Evolutionary conservation across 345 rosid species (phyloP), one percentile per base, ranked within the genome.

Genomic region (Gossypium raimondii): DNA sequence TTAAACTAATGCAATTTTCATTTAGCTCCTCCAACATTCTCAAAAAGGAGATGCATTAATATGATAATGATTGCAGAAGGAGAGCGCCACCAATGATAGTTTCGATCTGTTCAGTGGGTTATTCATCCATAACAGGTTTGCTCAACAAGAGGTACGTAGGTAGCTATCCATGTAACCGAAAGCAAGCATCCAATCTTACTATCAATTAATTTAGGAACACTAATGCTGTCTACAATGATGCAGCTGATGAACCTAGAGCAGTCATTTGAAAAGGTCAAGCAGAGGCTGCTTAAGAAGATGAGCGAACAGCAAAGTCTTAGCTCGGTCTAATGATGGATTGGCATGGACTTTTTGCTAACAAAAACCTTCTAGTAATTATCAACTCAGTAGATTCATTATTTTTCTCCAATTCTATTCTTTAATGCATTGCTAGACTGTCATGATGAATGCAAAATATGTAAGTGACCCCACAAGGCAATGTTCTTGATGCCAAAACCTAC

Each of bases 51-150:
- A 47, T 59, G 67, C 43, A 20, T 24, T 20, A 34, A 73, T 50
- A 20, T 53, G 20, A 56, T 11, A 17, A 18, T 58, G 41, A 18
- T 53, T 78, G 81, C 85, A 88, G 91, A 84, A 80, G 67, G 83
- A 82, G 57, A 77, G 43, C 77, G 65, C 76, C 4, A 69, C 63
- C 50, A 83, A 38, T 0, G 24, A 83, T 76, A 86, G 91, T 73
- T 86, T 77, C 65, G 89, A 88, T 53, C 82, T 88, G 53, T 86
- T 80, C 67, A 77, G 81, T 9, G 89, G 91, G 51, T 59, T 88
- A 66, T 88, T 79, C 82, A 74, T 78, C 76, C 81, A 72, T 27
- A 86, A 88, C 34, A 81, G 81, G 72, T 87, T 84, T 80, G 87
- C 91, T 57, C 85, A 68, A 73, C 81, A 80, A 81, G 85, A 86